phyloP scores from a whole-genome alignment of 2,329 filamentous ascomycete genomes.

The Botrytis galanthina region DNA sequence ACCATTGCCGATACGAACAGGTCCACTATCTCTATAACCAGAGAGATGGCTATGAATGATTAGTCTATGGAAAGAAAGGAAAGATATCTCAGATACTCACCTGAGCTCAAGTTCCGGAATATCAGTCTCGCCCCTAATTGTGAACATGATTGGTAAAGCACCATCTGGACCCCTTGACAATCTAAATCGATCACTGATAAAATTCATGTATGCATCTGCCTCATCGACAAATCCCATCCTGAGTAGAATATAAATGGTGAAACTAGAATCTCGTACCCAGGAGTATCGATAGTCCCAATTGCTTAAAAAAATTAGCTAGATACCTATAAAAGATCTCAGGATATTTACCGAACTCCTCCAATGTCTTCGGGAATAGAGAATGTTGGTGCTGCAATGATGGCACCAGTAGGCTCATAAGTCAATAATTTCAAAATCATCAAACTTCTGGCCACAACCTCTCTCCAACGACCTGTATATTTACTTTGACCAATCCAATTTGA shows the following conservation, averaged over 20 bases:
- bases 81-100: slow-evolving; percentile 19
- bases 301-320: slow-evolving; percentile 31
- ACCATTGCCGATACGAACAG: slow-evolving; percentile 74
- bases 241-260: slow-evolving; percentile 75
- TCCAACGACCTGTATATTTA: slow-evolving; percentile 69
- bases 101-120: slow-evolving; percentile 67
- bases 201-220: slow-evolving; percentile 75
- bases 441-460: slow-evolving; percentile 68
- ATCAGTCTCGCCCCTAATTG: slow-evolving; percentile 70
- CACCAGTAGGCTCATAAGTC: slow-evolving; percentile 75
- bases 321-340: not conserved
- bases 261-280: slow-evolving; percentile 75
- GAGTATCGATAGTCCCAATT: slow-evolving; percentile 75
- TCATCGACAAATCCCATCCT: slow-evolving; percentile 73
- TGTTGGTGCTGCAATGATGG: slow-evolving; percentile 72
- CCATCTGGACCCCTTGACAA: slow-evolving; percentile 58
- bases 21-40: slow-evolving; percentile 67
- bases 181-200: slow-evolving; percentile 69
- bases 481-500: slow-evolving; percentile 69
- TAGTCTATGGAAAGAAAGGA: slow-evolving; percentile 1
- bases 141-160: slow-evolving; percentile 77
- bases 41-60: slow-evolving; percentile 55
- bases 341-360: slow-evolving; percentile 53
- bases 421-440: slow-evolving; percentile 73
- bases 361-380: slow-evolving; percentile 76